Evolutionary conservation across 73 alveolate species (phyloP).

Genomic region (Halteria grandinella): DNA sequence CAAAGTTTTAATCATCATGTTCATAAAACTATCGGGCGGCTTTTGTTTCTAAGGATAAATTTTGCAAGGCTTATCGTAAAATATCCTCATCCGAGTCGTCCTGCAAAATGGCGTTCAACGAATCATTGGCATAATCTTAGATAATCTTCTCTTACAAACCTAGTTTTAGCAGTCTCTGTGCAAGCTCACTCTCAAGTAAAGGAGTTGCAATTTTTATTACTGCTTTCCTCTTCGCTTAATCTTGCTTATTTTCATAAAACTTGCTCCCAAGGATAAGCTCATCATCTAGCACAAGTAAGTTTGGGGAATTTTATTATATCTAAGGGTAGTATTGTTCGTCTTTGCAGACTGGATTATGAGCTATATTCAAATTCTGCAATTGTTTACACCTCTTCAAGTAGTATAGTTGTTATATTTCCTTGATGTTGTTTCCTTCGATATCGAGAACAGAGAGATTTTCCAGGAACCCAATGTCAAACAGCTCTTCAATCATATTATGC

Average conservation of each 20-base stretch:
- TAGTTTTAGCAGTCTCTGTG: background rate
- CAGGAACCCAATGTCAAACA: slow-evolving; percentile 35
- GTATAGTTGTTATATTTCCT: background rate
- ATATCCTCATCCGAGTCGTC: background rate
- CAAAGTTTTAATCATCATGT: background rate
- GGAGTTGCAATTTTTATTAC: too few relatives aligned
- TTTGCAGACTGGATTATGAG: background rate
- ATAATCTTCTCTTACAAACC: background rate
- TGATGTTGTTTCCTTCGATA: slow-evolving; percentile 36
- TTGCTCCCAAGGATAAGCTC: background rate
- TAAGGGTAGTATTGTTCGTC: slow-evolving; percentile 15
- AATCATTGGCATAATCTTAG: background rate
- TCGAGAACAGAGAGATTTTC: slow-evolving; percentile 20
- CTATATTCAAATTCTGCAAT: background rate
- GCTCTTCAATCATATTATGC: slow-evolving; percentile 37
- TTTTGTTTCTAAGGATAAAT: too few relatives aligned
- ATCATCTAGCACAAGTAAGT: background rate
- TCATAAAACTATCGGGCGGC: background rate
- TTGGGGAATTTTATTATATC: too few relatives aligned
- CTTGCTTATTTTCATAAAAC: too few relatives aligned
- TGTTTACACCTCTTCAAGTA: background rate
- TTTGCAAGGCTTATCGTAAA: too few relatives aligned
- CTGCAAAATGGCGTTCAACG: too few relatives aligned
- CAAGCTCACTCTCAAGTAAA: background rate
- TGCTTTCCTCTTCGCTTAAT: background rate